Percentiles rank a stretch among this genome's conserved stretches.
Conservation (phyloP, 495 filamentous ascomycete genomes). For the Penicillium daleae region DNA sequence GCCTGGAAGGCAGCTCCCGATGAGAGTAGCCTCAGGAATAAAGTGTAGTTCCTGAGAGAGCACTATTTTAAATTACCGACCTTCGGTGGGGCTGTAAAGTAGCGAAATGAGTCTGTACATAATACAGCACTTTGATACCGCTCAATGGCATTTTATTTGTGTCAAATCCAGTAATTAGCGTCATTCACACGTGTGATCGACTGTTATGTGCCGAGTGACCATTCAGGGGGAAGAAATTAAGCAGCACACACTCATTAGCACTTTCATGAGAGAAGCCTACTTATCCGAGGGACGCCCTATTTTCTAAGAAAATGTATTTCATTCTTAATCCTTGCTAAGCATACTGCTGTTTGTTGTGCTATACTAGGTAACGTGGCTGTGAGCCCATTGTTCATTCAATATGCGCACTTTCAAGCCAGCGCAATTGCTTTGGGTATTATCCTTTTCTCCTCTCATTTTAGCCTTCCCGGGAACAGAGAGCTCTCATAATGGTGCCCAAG, state of each 20-base stretch:
- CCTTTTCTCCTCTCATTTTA: conserved; percentile 8
- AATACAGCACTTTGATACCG: neutral
- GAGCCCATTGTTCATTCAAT: neutral
- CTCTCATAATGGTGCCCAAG: conserved; percentile 1
- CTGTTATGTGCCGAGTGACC: conserved; percentile 12
- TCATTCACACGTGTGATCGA: neutral
- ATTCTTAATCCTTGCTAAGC: neutral
- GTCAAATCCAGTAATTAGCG: neutral
- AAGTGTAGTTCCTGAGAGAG: neutral
- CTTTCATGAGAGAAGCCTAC: neutral
- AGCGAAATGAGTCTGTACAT: neutral
- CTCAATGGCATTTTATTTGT: neutral
- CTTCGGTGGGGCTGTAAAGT: neutral
- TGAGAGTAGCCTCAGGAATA: too few species aligned
- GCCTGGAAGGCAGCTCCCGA: too few species aligned
- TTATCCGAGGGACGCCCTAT: neutral
- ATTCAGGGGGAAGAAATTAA: conserved; percentile 21
- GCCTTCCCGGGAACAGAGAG: conserved; percentile 20
- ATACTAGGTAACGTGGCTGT: neutral
- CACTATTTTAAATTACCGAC: neutral
- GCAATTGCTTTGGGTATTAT: conserved; percentile 17
- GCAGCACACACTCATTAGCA: neutral
- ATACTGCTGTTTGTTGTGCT: neutral
- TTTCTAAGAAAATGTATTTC: neutral
- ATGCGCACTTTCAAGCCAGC: conserved; percentile 18